A percentile compares a stretch with the other conserved stretches of the same genome.
Evolutionary conservation across 805 yeast species (phyloP).

Genomic region (Pichia eremophila): DNA sequence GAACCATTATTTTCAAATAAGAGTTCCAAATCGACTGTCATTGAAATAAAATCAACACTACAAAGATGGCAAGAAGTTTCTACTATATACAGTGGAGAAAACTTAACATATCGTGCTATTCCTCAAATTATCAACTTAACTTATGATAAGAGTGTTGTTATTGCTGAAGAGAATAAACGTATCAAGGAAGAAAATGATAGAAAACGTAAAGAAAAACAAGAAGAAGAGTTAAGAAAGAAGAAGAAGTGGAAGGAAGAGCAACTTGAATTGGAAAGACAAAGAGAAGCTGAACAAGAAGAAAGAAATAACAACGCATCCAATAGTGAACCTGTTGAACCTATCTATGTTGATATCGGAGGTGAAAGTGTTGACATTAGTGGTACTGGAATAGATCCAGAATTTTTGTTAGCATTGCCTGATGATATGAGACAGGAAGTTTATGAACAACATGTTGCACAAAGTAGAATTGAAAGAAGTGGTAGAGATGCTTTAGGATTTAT

Average conservation of each 20-base stretch:
- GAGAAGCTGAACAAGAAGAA: constrained; percentile 21
- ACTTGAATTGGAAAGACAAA: constrained; percentile 1
- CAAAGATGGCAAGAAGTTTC: constrained; percentile 63
- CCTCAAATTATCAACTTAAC: constrained; percentile 40
- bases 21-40: constrained; percentile 13
- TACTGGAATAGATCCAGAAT: constrained; percentile 87
- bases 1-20: constrained; percentile 9
- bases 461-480: constrained; percentile 45
- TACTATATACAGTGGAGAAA: constrained; percentile 34
- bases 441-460: constrained; percentile 71
- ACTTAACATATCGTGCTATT: constrained; percentile 18
- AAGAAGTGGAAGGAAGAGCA: constrained; percentile 27
- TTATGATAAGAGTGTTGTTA: constrained; percentile 32
- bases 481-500: constrained; percentile 3
- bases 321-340: constrained; percentile 33
- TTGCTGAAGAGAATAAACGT: constrained; percentile 22
- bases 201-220: constrained; percentile 13
- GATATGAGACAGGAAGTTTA: constrained; percentile 90
- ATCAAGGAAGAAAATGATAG: constrained; percentile 17
- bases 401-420: constrained; percentile 81
- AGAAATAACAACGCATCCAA: constrained; percentile 12
- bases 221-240: constrained; percentile 23
- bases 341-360: constrained; percentile 67
- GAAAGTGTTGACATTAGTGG: constrained; percentile 77
- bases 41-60: constrained; percentile 30